Percentiles rank a stretch among this genome's conserved stretches.
These are phyloP conservation scores for Podosphaera aphanis DNA, from an alignment of 2,329 filamentous ascomycete species.

Conservation along the genomic window DNA sequence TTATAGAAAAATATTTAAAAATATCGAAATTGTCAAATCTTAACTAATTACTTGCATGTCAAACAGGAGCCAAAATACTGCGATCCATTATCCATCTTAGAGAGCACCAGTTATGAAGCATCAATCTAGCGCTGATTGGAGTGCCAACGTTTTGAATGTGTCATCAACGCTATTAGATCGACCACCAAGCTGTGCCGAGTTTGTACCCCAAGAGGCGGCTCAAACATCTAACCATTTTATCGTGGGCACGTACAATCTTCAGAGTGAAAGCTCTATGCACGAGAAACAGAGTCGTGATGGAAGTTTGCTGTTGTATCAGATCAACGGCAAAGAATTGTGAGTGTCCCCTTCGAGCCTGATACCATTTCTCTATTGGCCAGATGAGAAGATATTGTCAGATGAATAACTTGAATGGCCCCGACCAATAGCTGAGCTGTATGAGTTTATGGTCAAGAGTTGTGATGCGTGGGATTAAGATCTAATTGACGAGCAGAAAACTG, in stretches of 20 bases:
- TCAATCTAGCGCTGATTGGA: background rate
- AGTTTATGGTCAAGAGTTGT: background rate
- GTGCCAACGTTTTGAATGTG: background rate
- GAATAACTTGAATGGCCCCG: too few species aligned
- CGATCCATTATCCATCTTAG: too few species aligned
- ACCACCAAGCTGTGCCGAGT: background rate
- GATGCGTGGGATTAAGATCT: background rate
- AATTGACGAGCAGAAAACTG: background rate
- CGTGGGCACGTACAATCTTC: constrained; percentile 1
- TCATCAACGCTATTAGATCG: background rate
- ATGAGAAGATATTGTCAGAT: background rate
- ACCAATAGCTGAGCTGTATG: background rate
- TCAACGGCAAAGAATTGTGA: background rate
- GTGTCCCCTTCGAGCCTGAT: background rate
- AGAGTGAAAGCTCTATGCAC: background rate
- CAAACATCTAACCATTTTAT: background rate
- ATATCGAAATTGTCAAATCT: too few species aligned
- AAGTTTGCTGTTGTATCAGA: background rate
- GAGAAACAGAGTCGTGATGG: background rate
- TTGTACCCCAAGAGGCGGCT: background rate
- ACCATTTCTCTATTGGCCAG: background rate
- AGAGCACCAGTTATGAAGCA: background rate
- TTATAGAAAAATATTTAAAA: too few species aligned
- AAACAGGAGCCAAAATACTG: too few species aligned
- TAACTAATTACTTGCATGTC: too few species aligned